Conservation (phyloP, 2,329 filamentous ascomycete species). For the Coniochaeta sp. region DNA sequence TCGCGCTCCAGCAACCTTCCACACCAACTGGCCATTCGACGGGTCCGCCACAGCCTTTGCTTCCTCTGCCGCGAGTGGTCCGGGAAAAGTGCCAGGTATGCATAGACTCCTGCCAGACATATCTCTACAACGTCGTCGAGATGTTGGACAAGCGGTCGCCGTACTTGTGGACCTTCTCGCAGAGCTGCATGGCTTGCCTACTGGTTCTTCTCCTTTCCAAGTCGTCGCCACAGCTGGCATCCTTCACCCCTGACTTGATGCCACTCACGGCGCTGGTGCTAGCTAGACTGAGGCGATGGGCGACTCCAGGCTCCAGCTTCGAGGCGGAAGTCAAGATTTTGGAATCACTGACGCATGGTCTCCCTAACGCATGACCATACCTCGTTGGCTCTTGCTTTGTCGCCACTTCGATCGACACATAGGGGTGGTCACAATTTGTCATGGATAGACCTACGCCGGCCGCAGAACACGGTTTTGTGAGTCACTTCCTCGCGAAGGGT, state of each 20-base stretch:
- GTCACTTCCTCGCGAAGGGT: background rate
- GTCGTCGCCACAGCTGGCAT: slow-evolving; percentile 13
- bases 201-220: background rate
- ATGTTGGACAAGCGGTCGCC: slow-evolving; percentile 20
- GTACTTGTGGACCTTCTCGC: slow-evolving; percentile 25
- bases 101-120: slow-evolving; percentile 22
- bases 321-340: slow-evolving; percentile 19
- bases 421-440: background rate
- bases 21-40: slow-evolving; percentile 8
- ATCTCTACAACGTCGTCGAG: slow-evolving; percentile 18
- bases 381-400: background rate
- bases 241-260: slow-evolving; percentile 15
- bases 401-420: background rate
- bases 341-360: slow-evolving; percentile 5
- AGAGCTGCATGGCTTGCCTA: slow-evolving; percentile 16
- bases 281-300: slow-evolving; percentile 17
- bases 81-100: slow-evolving; percentile 20
- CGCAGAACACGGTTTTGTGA: background rate
- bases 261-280: slow-evolving; percentile 21
- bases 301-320: slow-evolving; percentile 19
- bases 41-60: background rate
- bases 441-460: background rate
- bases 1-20: slow-evolving; percentile 11
- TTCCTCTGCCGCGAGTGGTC: background rate
- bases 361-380: background rate